These are phyloP conservation scores for Solanum chiquidenum DNA, from an alignment of 257 asterid species.

Conservation along the genomic window DNA sequence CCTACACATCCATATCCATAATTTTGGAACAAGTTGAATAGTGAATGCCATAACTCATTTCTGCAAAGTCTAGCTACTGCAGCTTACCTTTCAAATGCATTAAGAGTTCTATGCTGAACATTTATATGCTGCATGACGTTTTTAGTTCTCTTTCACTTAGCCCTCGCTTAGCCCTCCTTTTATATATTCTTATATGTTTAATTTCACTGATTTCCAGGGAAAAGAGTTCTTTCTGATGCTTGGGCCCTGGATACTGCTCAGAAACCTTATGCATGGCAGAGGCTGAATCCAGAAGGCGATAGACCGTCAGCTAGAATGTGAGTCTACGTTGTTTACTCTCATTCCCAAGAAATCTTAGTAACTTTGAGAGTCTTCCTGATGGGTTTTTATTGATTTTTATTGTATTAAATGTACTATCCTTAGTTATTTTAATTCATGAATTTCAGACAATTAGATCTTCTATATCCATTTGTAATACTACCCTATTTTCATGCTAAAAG, in stretches of 20 bases:
- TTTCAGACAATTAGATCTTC: neutral
- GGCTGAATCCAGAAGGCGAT: constrained; percentile 94
- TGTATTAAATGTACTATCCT: neutral
- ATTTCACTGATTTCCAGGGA: constrained; percentile 39
- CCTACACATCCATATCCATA: neutral
- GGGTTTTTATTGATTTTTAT: neutral
- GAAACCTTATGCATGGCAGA: constrained; percentile 94
- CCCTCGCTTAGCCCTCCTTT: neutral
- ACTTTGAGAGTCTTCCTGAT: neutral
- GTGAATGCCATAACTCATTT: neutral
- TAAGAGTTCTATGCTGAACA: neutral
- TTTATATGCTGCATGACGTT: neutral
- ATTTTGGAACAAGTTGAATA: neutral
- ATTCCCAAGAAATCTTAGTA: neutral
- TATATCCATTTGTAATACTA: neutral
- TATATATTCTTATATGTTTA: neutral
- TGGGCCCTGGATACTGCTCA: constrained; percentile 99
- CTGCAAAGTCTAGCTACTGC: neutral
- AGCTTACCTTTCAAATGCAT: neutral
- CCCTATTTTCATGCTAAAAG: neutral
- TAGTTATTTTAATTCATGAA: neutral
- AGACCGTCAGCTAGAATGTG: constrained; percentile 94
- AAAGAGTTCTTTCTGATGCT: constrained; percentile 90
- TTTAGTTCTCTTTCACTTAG: neutral
- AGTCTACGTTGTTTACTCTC: constrained; percentile 23